phyloP scores from a whole-genome alignment of 1,284 basidiomycete genomes.

The Omphalotus olearius region DNA sequence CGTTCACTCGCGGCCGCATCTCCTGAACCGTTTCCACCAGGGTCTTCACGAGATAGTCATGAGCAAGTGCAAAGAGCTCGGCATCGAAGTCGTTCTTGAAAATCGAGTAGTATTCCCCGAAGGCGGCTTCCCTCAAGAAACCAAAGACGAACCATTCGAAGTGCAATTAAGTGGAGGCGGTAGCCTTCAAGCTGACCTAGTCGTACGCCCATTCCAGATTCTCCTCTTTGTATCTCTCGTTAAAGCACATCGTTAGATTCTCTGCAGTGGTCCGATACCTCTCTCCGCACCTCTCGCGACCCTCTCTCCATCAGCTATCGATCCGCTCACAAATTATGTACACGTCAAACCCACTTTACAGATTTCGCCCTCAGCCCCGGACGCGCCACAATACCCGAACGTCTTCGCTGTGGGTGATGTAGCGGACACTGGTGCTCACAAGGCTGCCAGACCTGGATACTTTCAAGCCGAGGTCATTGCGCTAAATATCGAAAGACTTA shows the following conservation, averaged over 20 bases:
- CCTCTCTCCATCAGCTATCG: conserved; percentile 8
- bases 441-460: conserved; percentile 11
- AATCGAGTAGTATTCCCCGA: conserved; percentile 9
- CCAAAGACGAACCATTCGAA: conserved; percentile 3
- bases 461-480: conserved; percentile 9
- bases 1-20: conserved; percentile 10
- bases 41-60: conserved; percentile 8
- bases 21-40: conserved; percentile 14
- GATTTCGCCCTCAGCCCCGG: background rate
- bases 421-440: conserved; percentile 14
- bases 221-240: background rate
- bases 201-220: background rate
- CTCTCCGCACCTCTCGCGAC: conserved; percentile 8
- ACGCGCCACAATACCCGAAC: conserved; percentile 1
- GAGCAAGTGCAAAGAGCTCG: conserved; percentile 6
- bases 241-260: conserved; percentile 1
- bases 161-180: conserved; percentile 3
- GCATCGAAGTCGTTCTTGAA: conserved; percentile 6
- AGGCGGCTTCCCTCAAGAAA: conserved; percentile 1
- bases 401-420: conserved; percentile 14
- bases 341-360: conserved; percentile 13
- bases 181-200: conserved; percentile 5
- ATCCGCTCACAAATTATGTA: conserved; percentile 4
- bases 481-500: conserved; percentile 9
- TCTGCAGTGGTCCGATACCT: conserved; percentile 8